Conservation (phyloP, 768 basidiomycete genomes). For the Trametes cinnabarina region DNA sequence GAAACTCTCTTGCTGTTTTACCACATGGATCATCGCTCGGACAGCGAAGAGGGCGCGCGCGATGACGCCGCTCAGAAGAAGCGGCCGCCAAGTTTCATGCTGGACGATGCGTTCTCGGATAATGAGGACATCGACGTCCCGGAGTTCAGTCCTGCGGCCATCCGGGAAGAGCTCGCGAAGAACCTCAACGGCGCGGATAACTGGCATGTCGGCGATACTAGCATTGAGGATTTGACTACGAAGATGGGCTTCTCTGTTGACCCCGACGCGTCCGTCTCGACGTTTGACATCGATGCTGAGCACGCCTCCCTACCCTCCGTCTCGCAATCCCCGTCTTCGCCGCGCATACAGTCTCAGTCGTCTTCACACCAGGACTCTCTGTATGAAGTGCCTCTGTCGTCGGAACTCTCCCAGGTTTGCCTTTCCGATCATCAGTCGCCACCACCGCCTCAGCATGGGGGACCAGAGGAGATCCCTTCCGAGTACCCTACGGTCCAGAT, state of each 20-base stretch:
- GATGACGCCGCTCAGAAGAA: not conserved
- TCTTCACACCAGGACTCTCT: conserved; percentile 23
- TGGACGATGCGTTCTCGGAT: conserved; percentile 71
- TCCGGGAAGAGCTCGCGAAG: conserved; percentile 61
- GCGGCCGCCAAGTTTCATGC: conserved; percentile 7
- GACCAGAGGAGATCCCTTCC: conserved; percentile 14
- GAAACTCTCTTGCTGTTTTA: not conserved
- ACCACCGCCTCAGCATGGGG: conserved; percentile 8
- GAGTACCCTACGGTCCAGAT: conserved; percentile 22
- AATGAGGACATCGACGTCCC: conserved; percentile 47
- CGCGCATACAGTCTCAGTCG: conserved; percentile 21
- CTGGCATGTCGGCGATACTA: conserved; percentile 29
- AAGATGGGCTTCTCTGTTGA: conserved; percentile 35
- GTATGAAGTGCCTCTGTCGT: conserved; percentile 25
- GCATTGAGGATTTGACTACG: conserved; percentile 30
- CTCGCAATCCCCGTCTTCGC: conserved; percentile 21
- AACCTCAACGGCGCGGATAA: conserved; percentile 38
- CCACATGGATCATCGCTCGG: conserved; percentile 7
- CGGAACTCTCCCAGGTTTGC: conserved; percentile 21
- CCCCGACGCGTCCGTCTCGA: conserved; percentile 54
- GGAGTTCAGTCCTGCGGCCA: conserved; percentile 57
- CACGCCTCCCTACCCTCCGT: conserved; percentile 21
- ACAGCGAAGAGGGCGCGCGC: conserved; percentile 7
- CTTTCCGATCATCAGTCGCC: conserved; percentile 16
- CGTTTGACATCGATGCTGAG: conserved; percentile 50